These are phyloP conservation scores for Emiliania huxleyi DNA, from an alignment of 78 protist species.

Conservation along the genomic window DNA sequence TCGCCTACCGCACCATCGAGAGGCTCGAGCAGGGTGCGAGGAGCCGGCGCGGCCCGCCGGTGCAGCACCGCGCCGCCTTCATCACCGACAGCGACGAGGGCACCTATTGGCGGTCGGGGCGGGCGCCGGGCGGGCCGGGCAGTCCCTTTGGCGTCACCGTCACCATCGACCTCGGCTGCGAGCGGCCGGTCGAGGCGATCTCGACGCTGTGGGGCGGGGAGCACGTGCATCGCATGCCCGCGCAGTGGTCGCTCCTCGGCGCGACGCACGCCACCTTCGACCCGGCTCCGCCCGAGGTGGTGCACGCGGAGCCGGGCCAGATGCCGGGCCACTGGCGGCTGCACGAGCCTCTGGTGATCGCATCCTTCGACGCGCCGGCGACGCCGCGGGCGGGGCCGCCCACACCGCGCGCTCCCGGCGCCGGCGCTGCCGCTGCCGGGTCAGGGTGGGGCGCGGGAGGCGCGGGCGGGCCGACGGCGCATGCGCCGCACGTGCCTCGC, in stretches of 20 bases:
- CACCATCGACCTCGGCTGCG: background rate
- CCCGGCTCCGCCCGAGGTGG: background rate
- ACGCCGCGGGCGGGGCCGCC: too few species aligned
- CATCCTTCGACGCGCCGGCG: background rate
- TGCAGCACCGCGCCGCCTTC: background rate
- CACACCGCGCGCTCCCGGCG: too few species aligned
- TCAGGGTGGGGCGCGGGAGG: too few species aligned
- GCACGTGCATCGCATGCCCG: background rate
- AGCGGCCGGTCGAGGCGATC: background rate
- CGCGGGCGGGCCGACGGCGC: too few species aligned
- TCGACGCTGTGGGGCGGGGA: background rate
- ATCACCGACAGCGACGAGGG: background rate
- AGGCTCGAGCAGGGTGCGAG: background rate
- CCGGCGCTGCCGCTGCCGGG: too few species aligned
- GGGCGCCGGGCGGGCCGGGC: background rate
- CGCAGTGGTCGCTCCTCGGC: background rate
- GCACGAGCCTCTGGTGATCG: background rate
- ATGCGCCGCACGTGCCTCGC: too few species aligned
- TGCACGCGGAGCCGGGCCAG: background rate
- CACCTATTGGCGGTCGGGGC: background rate
- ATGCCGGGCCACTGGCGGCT: background rate
- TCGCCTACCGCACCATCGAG: background rate
- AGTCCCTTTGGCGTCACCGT: background rate
- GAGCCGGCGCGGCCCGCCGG: background rate
- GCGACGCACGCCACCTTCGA: background rate